phyloP scores from a whole-genome alignment of 441 rosid genomes.

The Pelargonium citronellum region DNA sequence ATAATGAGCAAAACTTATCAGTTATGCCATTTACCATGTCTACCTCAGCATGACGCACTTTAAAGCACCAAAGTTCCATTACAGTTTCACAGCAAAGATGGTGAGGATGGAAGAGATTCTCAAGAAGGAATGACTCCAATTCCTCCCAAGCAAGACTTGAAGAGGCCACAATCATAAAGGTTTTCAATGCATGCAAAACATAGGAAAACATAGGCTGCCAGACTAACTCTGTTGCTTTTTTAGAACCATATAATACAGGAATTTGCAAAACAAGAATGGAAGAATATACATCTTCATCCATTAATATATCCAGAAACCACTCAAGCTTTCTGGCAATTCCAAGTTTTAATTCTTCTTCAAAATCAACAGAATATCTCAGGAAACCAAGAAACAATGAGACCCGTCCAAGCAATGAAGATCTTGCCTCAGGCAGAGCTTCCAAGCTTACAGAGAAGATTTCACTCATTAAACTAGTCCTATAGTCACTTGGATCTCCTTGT shows the following conservation, averaged over 20 bases:
- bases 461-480: conserved; percentile 28
- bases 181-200: conserved; percentile 58
- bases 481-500: conserved; percentile 23
- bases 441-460: conserved; percentile 42
- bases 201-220: conserved; percentile 67
- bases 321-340: conserved; percentile 48
- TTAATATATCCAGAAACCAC: conserved; percentile 56
- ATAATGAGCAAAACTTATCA: conserved; percentile 45
- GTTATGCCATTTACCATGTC: conserved; percentile 39
- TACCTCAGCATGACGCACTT: conserved; percentile 52
- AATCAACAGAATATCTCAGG: conserved; percentile 47
- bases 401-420: conserved; percentile 41
- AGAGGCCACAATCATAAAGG: conserved; percentile 54
- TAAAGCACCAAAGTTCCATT: conserved; percentile 78
- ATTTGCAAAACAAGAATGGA: conserved; percentile 54
- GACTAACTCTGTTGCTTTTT: conserved; percentile 37
- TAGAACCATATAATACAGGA: conserved; percentile 51
- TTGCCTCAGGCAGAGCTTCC: conserved; percentile 36
- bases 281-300: conserved; percentile 56
- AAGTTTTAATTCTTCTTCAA: conserved; percentile 43
- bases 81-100: conserved; percentile 69
- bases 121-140: conserved; percentile 50
- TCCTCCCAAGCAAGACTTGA: conserved; percentile 62
- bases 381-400: conserved; percentile 47
- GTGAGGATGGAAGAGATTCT: conserved; percentile 79